Base-by-base conservation (phyloP, 2,329 filamentous ascomycete species). In the Aspergillus proliferans region DNA sequence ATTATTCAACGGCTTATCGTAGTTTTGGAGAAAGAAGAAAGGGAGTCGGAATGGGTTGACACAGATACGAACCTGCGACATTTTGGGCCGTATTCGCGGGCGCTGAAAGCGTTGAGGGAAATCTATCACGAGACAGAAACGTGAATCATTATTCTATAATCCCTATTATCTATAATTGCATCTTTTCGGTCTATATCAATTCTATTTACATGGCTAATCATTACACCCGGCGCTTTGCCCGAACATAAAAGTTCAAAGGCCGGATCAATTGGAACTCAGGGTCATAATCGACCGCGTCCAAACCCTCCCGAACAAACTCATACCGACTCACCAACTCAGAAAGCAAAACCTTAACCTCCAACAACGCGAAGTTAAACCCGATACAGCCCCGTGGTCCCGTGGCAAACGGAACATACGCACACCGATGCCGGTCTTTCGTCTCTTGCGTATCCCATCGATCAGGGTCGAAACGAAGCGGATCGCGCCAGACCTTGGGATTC, bases 301-400 rank as follows among this genome's bases (percentile, higher is more conserved):
- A 68, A 7, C 71, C 69, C n/a, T 73, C 77, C 15, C 71, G 60
- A 12, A 54, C 63, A 52, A 80, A 83, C 49, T 77, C 67, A 59
- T 84, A 83, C 4, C 81, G 69, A 49, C 74, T 82, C 1, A 83
- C 63, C 30, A 84, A 64, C 68, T 82, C 78, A 2, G 72, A 67
- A 52, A 84, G 21, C 22, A 61, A 47, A n/a, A 81, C 69, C 66
- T 82, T 82, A 47, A 81, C 71, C 63, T 84, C 79, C 47, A 76
- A 71, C 8, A 83, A 66, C 0, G 80, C 81, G 61, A 83, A 82
- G 64, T 83, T 83, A 71, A 82, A 83, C 0, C 80, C 81, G 44
- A 84, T 78, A 55, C 81, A 84, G 60, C 73, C 75, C 1, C 81
- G 68, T 0, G 71, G 74, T 0, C 82, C 82, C 0, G 74, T 67